Evolutionary conservation across 306 rosid species (phyloP).

Genomic region (Corylus heterophylla): DNA sequence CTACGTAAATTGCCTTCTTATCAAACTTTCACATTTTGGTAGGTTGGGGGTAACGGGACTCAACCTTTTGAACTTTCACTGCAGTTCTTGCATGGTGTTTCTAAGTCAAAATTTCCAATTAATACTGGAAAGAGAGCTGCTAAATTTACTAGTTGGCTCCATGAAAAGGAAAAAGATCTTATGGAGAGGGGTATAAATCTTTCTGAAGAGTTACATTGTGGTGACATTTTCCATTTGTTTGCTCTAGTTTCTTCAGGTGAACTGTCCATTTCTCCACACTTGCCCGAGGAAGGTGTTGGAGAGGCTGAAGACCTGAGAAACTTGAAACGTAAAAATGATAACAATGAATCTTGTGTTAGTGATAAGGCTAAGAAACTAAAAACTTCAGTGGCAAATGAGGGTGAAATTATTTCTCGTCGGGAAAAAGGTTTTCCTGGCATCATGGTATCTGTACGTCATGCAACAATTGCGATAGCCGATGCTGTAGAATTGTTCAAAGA

Average conservation of each 20-base stretch:
- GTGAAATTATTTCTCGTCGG: slow-evolving; percentile 88
- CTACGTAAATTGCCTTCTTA: slow-evolving; percentile 8
- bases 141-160: slow-evolving; percentile 64
- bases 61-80: slow-evolving; percentile 80
- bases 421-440: slow-evolving; percentile 97
- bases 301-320: slow-evolving; percentile 82
- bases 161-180: slow-evolving; percentile 62
- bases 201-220: slow-evolving; percentile 74
- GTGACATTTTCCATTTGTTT: slow-evolving; percentile 79
- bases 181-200: slow-evolving; percentile 57
- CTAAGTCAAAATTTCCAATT: slow-evolving; percentile 78
- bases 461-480: slow-evolving; percentile 52
- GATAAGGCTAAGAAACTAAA: slow-evolving; percentile 62
- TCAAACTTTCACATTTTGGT: slow-evolving; percentile 34
- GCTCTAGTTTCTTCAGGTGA: slow-evolving; percentile 77
- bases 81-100: slow-evolving; percentile 68
- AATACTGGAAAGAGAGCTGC: slow-evolving; percentile 71
- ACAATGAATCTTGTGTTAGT: slow-evolving; percentile 45
- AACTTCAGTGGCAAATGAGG: slow-evolving; percentile 59
- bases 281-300: slow-evolving; percentile 89
- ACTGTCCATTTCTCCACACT: slow-evolving; percentile 62
- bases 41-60: slow-evolving; percentile 72
- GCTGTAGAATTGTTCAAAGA: slow-evolving; percentile 55
- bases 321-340: slow-evolving; percentile 67
- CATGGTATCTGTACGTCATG: slow-evolving; percentile 43